Conservation (phyloP, 106 monocot species). For the Apostasia ramifera region DNA sequence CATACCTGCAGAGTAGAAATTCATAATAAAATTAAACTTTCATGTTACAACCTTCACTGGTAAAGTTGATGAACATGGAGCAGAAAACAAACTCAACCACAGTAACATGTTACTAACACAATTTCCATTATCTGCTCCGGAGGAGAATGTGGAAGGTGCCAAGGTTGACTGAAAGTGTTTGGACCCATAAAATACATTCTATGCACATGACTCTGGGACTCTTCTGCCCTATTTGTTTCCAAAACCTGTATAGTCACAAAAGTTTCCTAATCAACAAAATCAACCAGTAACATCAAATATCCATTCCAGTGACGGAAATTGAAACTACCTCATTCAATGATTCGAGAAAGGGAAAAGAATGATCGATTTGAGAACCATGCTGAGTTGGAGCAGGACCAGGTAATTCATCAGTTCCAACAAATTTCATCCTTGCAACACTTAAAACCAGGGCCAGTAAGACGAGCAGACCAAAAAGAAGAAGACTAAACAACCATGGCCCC, state of each 20-base stretch:
- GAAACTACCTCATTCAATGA: slow-evolving; percentile 84
- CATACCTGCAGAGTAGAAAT: slow-evolving; percentile 45
- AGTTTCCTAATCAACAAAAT: background rate
- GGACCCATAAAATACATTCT: slow-evolving; percentile 97
- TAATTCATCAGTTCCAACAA: slow-evolving; percentile 87
- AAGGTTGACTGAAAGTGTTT: slow-evolving; percentile 97
- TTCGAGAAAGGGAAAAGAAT: slow-evolving; percentile 92
- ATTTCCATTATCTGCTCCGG: slow-evolving; percentile 84
- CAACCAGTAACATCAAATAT: background rate
- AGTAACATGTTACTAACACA: slow-evolving; percentile 49
- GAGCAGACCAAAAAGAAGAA: slow-evolving; percentile 81
- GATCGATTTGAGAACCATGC: slow-evolving; percentile 92
- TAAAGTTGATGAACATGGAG: background rate
- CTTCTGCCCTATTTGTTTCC: slow-evolving; percentile 95
- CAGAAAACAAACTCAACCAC: background rate
- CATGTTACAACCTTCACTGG: background rate
- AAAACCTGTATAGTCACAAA: slow-evolving; percentile 42
- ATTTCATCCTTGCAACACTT: slow-evolving; percentile 98
- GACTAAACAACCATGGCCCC: slow-evolving; percentile 96
- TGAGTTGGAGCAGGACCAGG: slow-evolving; percentile 94
- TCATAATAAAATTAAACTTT: background rate
- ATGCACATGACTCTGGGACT: slow-evolving; percentile 89
- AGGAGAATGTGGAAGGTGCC: slow-evolving; percentile 98
- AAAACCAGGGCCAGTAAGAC: slow-evolving; percentile 75
- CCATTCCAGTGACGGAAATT: background rate